Conservation (phyloP, 176 grass and related monocot genomes). For the Juncus effusus region DNA sequence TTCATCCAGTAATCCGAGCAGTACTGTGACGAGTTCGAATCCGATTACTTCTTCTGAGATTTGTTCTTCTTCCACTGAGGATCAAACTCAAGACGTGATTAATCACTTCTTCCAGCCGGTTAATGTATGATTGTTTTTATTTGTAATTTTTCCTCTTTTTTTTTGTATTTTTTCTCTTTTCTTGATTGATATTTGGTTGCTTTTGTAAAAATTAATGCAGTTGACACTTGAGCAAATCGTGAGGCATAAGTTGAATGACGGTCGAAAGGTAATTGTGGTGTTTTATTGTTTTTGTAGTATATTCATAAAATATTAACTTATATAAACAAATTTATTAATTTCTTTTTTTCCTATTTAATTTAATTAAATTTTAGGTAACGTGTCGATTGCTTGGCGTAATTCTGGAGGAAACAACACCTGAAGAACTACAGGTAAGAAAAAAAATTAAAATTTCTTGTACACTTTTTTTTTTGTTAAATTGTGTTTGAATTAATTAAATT, state of each 20-base stretch:
- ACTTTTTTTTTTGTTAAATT: conserved; percentile 8
- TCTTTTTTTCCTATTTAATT: conserved; percentile 8
- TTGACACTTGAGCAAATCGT: conserved; percentile 93
- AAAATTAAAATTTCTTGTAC: conserved; percentile 14
- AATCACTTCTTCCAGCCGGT: conserved; percentile 90
- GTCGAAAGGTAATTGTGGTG: conserved; percentile 60
- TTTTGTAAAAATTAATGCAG: conserved; percentile 43
- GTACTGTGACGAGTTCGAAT: conserved; percentile 41
- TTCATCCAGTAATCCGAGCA: conserved; percentile 51
- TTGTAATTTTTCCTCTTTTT: conserved; percentile 16
- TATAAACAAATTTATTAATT: neutral
- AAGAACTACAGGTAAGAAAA: conserved; percentile 83
- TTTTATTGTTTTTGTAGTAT: neutral
- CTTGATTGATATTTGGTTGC: conserved; percentile 28
- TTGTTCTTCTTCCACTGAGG: conserved; percentile 76
- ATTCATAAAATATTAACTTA: conserved; percentile 7
- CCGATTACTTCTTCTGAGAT: conserved; percentile 46
- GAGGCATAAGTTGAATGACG: conserved; percentile 92
- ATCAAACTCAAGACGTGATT: conserved; percentile 79
- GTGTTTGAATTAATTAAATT: conserved; percentile 17
- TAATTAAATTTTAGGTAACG: conserved; percentile 51
- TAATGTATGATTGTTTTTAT: conserved; percentile 44
- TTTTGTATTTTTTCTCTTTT: neutral
- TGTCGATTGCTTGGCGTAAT: conserved; percentile 87
- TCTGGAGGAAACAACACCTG: conserved; percentile 85